phyloP scores from a whole-genome alignment of 768 basidiomycete genomes.

The Auriscalpium vulgare region DNA sequence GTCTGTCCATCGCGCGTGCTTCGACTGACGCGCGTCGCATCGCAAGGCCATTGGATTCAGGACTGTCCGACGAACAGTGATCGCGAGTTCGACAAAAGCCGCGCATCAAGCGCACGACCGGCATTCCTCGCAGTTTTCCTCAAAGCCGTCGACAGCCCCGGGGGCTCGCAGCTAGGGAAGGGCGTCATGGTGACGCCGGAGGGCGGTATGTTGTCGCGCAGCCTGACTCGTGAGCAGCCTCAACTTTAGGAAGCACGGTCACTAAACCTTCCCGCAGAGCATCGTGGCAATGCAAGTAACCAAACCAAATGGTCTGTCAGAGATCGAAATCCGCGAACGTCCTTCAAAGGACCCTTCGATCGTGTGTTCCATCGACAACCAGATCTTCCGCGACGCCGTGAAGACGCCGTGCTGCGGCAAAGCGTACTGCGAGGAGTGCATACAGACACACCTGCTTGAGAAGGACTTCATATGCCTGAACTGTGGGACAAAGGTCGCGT shows the following conservation, averaged over 20 bases:
- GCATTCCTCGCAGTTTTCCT: slow-evolving; percentile 97
- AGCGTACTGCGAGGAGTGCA: slow-evolving; percentile 93
- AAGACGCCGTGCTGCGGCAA: slow-evolving; percentile 93
- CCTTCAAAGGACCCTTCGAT: slow-evolving; percentile 75
- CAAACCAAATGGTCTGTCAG: slow-evolving; percentile 72
- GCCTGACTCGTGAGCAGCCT: slow-evolving; percentile 79
- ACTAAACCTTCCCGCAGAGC: slow-evolving; percentile 39
- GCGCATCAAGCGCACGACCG: slow-evolving; percentile 95
- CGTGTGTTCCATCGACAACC: slow-evolving; percentile 86
- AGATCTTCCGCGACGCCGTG: slow-evolving; percentile 89
- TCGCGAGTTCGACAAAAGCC: slow-evolving; percentile 91
- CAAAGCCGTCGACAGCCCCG: slow-evolving; percentile 89
- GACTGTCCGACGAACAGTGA: slow-evolving; percentile 98
- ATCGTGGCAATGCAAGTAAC: slow-evolving; percentile 89
- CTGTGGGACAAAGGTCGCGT: slow-evolving; percentile 81
- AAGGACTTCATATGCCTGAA: slow-evolving; percentile 92
- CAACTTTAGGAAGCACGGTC: not conserved
- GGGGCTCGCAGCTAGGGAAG: slow-evolving; percentile 57
- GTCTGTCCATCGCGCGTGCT: not conserved
- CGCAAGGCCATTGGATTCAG: slow-evolving; percentile 96
- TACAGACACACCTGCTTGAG: slow-evolving; percentile 89
- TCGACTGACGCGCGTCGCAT: slow-evolving; percentile 3
- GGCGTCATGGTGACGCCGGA: slow-evolving; percentile 99
- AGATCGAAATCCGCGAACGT: slow-evolving; percentile 83
- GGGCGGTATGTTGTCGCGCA: slow-evolving; percentile 97